Percentiles rank a stretch among this genome's conserved stretches.
These are phyloP conservation scores for Gardenia jasminoides DNA, from an alignment of 257 asterid genomes.

Conservation along the genomic window DNA sequence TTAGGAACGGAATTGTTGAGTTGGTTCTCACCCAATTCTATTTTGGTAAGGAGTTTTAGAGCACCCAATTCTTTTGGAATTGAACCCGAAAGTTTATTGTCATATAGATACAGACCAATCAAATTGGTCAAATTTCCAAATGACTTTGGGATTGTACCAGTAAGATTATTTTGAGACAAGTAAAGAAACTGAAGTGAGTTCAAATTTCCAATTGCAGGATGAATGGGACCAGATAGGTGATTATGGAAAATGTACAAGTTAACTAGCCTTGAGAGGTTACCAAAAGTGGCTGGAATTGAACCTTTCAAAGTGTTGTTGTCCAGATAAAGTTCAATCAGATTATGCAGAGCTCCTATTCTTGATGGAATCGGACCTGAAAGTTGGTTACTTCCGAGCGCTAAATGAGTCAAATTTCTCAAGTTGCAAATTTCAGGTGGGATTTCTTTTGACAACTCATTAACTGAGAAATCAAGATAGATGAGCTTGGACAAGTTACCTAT, in stretches of 20 bases:
- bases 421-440: neutral
- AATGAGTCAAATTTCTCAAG: neutral
- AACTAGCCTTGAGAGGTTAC: neutral
- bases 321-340: neutral
- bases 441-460: too few relatives aligned
- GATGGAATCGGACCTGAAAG: neutral
- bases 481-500: too few relatives aligned
- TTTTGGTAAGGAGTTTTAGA: neutral
- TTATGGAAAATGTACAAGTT: neutral
- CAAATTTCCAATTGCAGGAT: neutral
- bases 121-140: neutral
- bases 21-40: neutral
- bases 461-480: too few relatives aligned
- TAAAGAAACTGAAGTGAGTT: neutral
- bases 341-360: neutral
- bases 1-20: conserved; percentile 19
- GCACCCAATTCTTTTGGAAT: neutral
- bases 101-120: neutral
- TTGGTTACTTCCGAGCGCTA: neutral
- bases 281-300: neutral
- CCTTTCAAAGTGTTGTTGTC: neutral
- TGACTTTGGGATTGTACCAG: neutral
- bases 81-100: neutral
- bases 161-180: neutral
- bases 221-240: conserved; percentile 5